Evolutionary conservation across 2,329 filamentous ascomycete genomes (phyloP), one percentile per base, ranked within the genome.

Genomic region (Cyphellophora attinorum): DNA sequence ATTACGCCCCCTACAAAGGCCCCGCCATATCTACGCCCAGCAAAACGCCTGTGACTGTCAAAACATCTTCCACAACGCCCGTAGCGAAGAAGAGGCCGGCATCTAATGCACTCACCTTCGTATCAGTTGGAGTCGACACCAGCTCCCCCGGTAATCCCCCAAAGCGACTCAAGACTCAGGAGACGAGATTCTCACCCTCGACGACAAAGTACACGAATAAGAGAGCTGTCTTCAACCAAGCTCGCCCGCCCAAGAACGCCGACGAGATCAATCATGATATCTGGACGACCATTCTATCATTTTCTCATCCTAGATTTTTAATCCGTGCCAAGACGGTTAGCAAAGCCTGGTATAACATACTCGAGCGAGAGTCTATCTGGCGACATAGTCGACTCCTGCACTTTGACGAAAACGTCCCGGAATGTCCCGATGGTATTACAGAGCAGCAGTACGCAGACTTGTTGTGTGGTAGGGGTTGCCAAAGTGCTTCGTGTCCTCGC

Each of bases 371-470:
- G 19, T 38, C 40, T 11, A 47, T 49, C 31, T 49, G 47, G 47
- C 37, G 30, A 21, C 27, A 38, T 11, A 45, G 45, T 31, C 38
- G 47, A 29, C 31, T 41, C 15, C 35, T 40, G 25, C 21, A 37
- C 29, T 44, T 38, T 23, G 43, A 38, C 16, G 6, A 19, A 10
- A 38, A 39, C 16, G 45, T 44, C 34, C 43, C 45, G 11, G 40
- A 37, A 5, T 47, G 41, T 29, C 47, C 47, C 5, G 25, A 14
- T 5, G 34, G 29, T n/a, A 33, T 49, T 17, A 45, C 37, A 10
- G 47, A 49, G 33, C 36, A 45, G 25, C 35, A 44, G 32, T 49
- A 46, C 31, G 41, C 35, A n/a, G 38, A 49, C 19, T 40, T 49
- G 10, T 29, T 49, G 27, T 38, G 38, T 27, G 43, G 41, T 19